Evolutionary conservation across 1,284 basidiomycete species (phyloP).

Genomic region (Moesziomyces globuligerus): DNA sequence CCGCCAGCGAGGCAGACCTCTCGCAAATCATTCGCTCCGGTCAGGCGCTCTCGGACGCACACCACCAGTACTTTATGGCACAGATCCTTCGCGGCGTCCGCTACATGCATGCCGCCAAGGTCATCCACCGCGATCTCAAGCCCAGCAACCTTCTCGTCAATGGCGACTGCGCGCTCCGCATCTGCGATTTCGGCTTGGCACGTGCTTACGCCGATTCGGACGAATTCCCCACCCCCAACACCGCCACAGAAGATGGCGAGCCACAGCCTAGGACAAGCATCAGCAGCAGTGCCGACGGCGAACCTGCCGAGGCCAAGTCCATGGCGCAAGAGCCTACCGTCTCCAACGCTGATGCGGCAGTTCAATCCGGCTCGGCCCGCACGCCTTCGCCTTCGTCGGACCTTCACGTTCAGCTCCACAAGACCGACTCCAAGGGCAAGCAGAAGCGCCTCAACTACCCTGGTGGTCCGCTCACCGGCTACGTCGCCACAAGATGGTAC

Average conservation of each 20-base stretch:
- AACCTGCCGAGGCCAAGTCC: slow-evolving; percentile 1
- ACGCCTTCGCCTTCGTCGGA: slow-evolving; percentile 35
- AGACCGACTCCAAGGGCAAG: slow-evolving; percentile 49
- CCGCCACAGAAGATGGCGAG: slow-evolving; percentile 19
- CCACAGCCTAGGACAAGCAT: slow-evolving; percentile 14
- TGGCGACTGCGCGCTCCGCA: slow-evolving; percentile 61
- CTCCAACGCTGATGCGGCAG: slow-evolving; percentile 2
- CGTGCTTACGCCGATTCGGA: slow-evolving; percentile 52
- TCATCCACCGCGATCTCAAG: slow-evolving; percentile 66
- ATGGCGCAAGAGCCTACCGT: not conserved
- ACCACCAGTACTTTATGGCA: slow-evolving; percentile 65
- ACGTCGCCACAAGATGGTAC: slow-evolving; percentile 66
- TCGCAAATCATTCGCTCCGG: slow-evolving; percentile 65
- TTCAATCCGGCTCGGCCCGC: slow-evolving; percentile 16
- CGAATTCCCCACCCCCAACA: slow-evolving; percentile 18
- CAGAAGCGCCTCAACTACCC: slow-evolving; percentile 58
- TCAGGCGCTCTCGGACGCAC: slow-evolving; percentile 62
- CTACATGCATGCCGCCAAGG: slow-evolving; percentile 64
- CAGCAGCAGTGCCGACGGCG: slow-evolving; percentile 22
- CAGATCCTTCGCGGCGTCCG: slow-evolving; percentile 64
- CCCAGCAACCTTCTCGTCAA: slow-evolving; percentile 67
- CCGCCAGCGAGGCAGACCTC: slow-evolving; percentile 64
- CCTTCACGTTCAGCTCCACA: slow-evolving; percentile 43
- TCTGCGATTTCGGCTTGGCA: slow-evolving; percentile 66
- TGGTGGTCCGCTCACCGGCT: slow-evolving; percentile 65